Percentiles rank a stretch among this genome's conserved stretches.
Evolutionary conservation across 495 filamentous ascomycete species (phyloP).

Genomic region (Penicillium parvum): DNA sequence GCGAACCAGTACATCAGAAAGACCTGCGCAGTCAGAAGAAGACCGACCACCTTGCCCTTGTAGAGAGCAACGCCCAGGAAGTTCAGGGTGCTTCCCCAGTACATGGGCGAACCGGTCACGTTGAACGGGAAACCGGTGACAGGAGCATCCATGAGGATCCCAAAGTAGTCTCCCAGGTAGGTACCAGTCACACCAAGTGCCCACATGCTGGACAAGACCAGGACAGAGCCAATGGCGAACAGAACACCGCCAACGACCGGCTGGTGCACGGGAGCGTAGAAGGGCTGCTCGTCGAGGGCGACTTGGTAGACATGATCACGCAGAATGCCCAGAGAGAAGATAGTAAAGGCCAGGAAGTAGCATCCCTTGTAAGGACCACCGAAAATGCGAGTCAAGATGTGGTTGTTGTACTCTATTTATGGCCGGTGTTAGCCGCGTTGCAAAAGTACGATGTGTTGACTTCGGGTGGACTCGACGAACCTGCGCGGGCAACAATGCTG

Average conservation of each 20-base stretch:
- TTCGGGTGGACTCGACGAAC: slow-evolving; percentile 23
- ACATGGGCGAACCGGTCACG: slow-evolving; percentile 90
- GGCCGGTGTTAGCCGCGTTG: slow-evolving; percentile 12
- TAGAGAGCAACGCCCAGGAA: slow-evolving; percentile 88
- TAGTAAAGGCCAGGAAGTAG: slow-evolving; percentile 82
- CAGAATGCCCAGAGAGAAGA: slow-evolving; percentile 87
- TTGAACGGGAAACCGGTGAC: slow-evolving; percentile 97
- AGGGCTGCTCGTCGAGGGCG: slow-evolving; percentile 39
- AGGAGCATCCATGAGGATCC: slow-evolving; percentile 91
- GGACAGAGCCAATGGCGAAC: slow-evolving; percentile 70
- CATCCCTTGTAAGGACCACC: slow-evolving; percentile 77
- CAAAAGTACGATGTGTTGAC: slow-evolving; percentile 2
- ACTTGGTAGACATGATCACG: slow-evolving; percentile 65
- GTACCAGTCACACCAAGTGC: slow-evolving; percentile 93
- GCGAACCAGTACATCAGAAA: slow-evolving; percentile 77
- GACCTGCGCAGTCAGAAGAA: slow-evolving; percentile 72
- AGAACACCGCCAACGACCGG: slow-evolving; percentile 68
- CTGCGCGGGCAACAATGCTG: slow-evolving; percentile 46
- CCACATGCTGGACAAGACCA: slow-evolving; percentile 87
- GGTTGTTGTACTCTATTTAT: slow-evolving; percentile 80
- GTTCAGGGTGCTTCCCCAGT: slow-evolving; percentile 87
- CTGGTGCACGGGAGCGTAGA: slow-evolving; percentile 55
- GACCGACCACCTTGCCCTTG: slow-evolving; percentile 83
- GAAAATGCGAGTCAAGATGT: slow-evolving; percentile 82
- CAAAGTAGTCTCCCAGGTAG: slow-evolving; percentile 97